phyloP scores from a whole-genome alignment of 257 asterid genomes.

The Solanum peruvianum region DNA sequence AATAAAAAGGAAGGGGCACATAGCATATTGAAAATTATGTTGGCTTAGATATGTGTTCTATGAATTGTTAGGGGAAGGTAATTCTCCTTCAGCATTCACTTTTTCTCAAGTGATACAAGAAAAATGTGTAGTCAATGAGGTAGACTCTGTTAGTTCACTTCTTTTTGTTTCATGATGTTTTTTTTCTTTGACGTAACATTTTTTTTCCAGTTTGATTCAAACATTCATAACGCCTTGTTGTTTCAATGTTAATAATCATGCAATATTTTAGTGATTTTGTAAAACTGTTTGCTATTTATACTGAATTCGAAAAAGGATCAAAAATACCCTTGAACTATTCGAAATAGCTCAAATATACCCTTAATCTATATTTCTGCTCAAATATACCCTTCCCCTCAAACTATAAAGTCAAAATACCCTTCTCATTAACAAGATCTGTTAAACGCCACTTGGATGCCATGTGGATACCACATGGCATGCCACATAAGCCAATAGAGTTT shows the following conservation, averaged over 20 bases:
- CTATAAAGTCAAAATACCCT: too few relatives aligned
- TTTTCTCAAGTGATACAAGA: conserved; percentile 70
- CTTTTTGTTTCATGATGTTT: conserved; percentile 3
- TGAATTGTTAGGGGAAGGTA: conserved; percentile 68
- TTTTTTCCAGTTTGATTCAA: neutral
- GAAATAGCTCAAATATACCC: too few relatives aligned
- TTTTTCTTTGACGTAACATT: neutral
- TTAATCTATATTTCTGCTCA: too few relatives aligned
- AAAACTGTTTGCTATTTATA: neutral
- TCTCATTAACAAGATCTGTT: too few relatives aligned
- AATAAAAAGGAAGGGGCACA: neutral
- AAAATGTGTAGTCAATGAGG: conserved; percentile 49
- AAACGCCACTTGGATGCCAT: too few relatives aligned
- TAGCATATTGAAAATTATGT: conserved; percentile 39
- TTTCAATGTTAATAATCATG: neutral
- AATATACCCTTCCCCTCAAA: too few relatives aligned
- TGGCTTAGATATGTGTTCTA: conserved; percentile 59
- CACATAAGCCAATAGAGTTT: too few relatives aligned
- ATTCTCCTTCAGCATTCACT: conserved; percentile 63
- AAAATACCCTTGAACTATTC: too few relatives aligned
- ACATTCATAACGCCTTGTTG: neutral
- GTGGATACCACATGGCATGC: too few relatives aligned
- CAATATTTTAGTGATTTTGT: neutral
- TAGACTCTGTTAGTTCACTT: conserved; percentile 64
- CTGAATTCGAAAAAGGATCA: neutral